Evolutionary conservation across 345 rosid genomes (phyloP).

Genomic region (Corchorus capsularis): DNA sequence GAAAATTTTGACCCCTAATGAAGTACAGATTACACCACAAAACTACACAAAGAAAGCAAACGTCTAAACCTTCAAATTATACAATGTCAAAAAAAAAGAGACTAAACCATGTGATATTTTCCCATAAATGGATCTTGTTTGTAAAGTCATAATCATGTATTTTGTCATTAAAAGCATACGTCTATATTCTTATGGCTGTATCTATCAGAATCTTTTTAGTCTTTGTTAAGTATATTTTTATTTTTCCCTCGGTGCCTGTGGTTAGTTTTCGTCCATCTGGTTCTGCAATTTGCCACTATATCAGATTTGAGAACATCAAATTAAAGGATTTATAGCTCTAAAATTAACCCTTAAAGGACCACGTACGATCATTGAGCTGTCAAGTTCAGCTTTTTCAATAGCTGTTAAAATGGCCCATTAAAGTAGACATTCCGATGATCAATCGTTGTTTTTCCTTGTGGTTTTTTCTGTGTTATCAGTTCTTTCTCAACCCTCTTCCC

Average conservation of each 20-base stretch:
- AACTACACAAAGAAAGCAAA: background rate
- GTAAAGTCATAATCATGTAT: conserved; percentile 1
- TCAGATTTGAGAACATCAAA: background rate
- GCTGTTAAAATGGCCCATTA: background rate
- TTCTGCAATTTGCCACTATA: background rate
- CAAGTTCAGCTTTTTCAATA: conserved; percentile 3
- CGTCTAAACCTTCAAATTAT: background rate
- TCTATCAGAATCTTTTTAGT: background rate
- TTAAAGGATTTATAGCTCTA: too few relatives aligned
- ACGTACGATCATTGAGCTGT: conserved; percentile 12
- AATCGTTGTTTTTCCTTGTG: background rate
- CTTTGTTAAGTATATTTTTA: background rate
- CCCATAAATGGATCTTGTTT: background rate
- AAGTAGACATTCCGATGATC: background rate
- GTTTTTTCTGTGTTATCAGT: background rate
- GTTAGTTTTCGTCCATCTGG: background rate
- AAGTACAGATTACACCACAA: background rate
- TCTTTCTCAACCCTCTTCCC: too few relatives aligned
- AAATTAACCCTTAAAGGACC: background rate
- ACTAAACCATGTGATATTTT: background rate
- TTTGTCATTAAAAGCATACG: background rate
- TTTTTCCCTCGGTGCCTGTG: background rate
- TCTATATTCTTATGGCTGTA: conserved; percentile 3
- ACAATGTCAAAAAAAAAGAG: background rate
- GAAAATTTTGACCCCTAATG: background rate